Base-by-base conservation (phyloP, 805 yeast genomes). In the Clavispora fructus region DNA sequence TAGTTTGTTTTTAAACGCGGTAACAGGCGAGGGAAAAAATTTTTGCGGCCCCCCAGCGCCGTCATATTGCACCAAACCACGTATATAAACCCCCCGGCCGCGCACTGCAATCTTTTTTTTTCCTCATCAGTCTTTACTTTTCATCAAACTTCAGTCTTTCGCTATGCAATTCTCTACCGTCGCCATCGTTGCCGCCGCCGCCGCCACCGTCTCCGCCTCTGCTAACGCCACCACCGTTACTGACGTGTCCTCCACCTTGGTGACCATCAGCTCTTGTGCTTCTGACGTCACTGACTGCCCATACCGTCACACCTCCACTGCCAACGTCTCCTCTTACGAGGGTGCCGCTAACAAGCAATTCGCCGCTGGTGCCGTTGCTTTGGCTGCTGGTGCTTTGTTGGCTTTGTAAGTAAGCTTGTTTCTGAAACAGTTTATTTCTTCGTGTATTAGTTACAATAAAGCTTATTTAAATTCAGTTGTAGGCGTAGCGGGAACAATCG, bases 221-320 rank as follows among this genome's bases (percentile, higher is more conserved):
- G 23, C 23, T 40, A 60, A 64, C 46, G 58, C 68, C 56, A 69
- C 71, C 52, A 58, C 63, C 40, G 42, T 44, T 43, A 49, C 55
- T 42, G 50, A 44, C 44, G 31, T 35, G 26, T 42, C 43, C 30
- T 61, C 71, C 52, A 67, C 71, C 54, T 62, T 72, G 59, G 77
- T 64, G 50, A 73, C 80, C 63, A 62, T 74, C 71, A 69, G 75
- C 55, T 64, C 71, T 48, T 75, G 78, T 65, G 76, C 53, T 42
- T 54, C 69, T 17, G 57, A 59, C 43, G 77, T 74, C 60, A 74
- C 79, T 53, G 58, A 68, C 70, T 77, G 82, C 68, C 80, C 79
- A 62, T 67, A 65, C 48, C 53, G 65, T 54, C 54, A 60, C 40
- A 32, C 35, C 19, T n/a, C 35, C 13, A 3, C 35, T 32, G 63